A percentile compares a stretch with the other conserved stretches of the same genome.
phyloP scores from a whole-genome alignment of 2,329 filamentous ascomycete species.

The Didymella glomerata region DNA sequence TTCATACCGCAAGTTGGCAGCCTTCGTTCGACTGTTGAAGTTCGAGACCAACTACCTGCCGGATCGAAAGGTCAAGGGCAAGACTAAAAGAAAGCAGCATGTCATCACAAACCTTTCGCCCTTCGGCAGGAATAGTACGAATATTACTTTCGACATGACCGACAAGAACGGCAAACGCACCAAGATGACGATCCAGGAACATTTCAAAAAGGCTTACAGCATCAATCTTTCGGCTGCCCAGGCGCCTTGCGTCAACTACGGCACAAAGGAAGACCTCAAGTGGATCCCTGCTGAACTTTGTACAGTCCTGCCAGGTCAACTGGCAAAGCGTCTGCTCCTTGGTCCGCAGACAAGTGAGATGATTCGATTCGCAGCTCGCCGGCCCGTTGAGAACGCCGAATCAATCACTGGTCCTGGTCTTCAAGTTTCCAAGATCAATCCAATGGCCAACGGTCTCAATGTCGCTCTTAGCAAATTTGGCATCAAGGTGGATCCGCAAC shows the following conservation, averaged over 20 bases:
- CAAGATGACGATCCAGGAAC: constrained; percentile 27
- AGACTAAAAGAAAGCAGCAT: constrained; percentile 48
- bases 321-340: constrained; percentile 37
- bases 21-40: constrained; percentile 51
- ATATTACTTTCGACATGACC: constrained; percentile 27
- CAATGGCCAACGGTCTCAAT: constrained; percentile 33
- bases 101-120: constrained; percentile 50
- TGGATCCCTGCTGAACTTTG: constrained; percentile 49
- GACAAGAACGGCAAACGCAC: constrained; percentile 25
- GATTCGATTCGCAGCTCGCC: constrained; percentile 46
- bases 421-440: constrained; percentile 37
- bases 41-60: constrained; percentile 54
- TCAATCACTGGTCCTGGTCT: constrained; percentile 41
- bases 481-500: constrained; percentile 65
- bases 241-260: constrained; percentile 45
- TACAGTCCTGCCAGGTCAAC: constrained; percentile 43
- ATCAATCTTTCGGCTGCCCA: constrained; percentile 31
- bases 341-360: constrained; percentile 43
- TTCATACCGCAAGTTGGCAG: constrained; percentile 24
- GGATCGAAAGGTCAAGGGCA: constrained; percentile 45
- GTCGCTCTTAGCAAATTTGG: constrained; percentile 62
- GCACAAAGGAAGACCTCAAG: constrained; percentile 30
- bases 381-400: constrained; percentile 40
- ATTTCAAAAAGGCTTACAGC: constrained; percentile 34
- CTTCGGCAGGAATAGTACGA: constrained; percentile 47